These are phyloP conservation scores for Mortierella sp. DNA, from an alignment of 371 early-diverging fungal genomes.

Conservation along the genomic window DNA sequence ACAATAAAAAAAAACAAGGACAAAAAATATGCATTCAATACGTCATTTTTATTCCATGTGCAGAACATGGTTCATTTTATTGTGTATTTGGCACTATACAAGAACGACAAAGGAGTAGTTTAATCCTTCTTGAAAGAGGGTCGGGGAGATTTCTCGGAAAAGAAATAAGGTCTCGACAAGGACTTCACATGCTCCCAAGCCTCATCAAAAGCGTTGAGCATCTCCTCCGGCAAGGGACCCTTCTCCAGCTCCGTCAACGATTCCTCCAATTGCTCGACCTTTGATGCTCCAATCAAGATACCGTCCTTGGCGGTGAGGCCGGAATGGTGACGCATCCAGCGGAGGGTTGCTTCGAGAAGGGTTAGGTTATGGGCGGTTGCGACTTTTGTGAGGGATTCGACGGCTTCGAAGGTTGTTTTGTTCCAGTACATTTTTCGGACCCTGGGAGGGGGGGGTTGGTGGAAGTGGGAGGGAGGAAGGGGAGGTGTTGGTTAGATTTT, in stretches of 20 bases:
- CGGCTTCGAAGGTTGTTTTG: constrained; percentile 61
- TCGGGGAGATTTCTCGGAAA: neutral
- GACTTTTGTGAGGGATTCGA: constrained; percentile 54
- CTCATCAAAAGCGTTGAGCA: constrained; percentile 66
- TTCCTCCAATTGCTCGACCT: constrained; percentile 60
- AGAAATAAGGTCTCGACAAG: constrained; percentile 11
- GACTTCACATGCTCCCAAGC: constrained; percentile 61
- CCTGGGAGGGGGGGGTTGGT: neutral
- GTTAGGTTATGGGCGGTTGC: constrained; percentile 55
- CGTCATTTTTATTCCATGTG: neutral
- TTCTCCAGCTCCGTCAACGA: constrained; percentile 62
- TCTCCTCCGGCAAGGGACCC: constrained; percentile 65
- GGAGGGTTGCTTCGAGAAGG: constrained; percentile 63
- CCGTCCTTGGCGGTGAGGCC: constrained; percentile 59
- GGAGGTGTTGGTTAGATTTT: neutral
- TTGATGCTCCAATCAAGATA: constrained; percentile 71
- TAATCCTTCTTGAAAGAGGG: neutral
- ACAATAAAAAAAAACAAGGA: neutral
- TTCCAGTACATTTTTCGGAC: constrained; percentile 73
- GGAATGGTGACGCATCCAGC: constrained; percentile 76
- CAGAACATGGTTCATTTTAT: neutral
- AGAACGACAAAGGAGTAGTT: no score
- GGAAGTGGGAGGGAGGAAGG: neutral
- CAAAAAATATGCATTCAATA: neutral
- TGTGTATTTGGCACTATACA: no score